A percentile compares a stretch with the other conserved stretches of the same genome.
Evolutionary conservation across 192 early-diverging fungal genomes (phyloP).

Genomic region (Backusella luteola): DNA sequence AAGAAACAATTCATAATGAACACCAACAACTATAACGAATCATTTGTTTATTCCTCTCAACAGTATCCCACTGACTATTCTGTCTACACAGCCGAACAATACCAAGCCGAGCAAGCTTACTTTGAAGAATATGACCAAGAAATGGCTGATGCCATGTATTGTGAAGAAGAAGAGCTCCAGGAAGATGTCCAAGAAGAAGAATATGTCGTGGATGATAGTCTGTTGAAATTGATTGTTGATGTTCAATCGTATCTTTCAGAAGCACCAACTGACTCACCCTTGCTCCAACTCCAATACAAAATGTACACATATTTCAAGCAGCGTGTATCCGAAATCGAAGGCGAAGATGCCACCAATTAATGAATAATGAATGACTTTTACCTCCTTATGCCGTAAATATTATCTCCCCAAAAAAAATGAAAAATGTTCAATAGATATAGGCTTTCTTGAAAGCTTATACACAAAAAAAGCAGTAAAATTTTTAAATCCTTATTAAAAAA

Average conservation of each 20-base stretch:
- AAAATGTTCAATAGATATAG: conserved; percentile 1
- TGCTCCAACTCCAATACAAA: conserved; percentile 37
- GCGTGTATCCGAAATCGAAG: conserved; percentile 32
- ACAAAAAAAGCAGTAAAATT: conserved; percentile 7
- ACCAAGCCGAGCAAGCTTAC: conserved; percentile 12
- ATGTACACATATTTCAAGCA: conserved; percentile 40
- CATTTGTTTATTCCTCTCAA: neutral
- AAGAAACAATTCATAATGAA: neutral
- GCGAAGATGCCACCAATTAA: conserved; percentile 12
- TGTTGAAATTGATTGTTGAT: conserved; percentile 33
- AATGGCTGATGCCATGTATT: neutral
- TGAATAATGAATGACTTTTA: conserved; percentile 1
- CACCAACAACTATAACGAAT: neutral
- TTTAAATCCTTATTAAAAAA: neutral
- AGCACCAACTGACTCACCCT: conserved; percentile 26
- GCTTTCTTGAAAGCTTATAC: neutral
- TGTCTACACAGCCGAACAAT: neutral
- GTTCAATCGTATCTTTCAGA: conserved; percentile 37
- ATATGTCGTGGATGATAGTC: conserved; percentile 11
- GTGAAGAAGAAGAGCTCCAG: neutral
- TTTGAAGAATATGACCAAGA: conserved; percentile 14
- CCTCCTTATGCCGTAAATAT: conserved; percentile 6
- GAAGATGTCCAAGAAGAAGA: conserved; percentile 3
- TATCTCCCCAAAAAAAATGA: neutral
- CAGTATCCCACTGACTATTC: neutral